A percentile compares a stretch with the other conserved stretches of the same genome.
phyloP scores from a whole-genome alignment of 257 asterid species.

The Solanum peruvianum region DNA sequence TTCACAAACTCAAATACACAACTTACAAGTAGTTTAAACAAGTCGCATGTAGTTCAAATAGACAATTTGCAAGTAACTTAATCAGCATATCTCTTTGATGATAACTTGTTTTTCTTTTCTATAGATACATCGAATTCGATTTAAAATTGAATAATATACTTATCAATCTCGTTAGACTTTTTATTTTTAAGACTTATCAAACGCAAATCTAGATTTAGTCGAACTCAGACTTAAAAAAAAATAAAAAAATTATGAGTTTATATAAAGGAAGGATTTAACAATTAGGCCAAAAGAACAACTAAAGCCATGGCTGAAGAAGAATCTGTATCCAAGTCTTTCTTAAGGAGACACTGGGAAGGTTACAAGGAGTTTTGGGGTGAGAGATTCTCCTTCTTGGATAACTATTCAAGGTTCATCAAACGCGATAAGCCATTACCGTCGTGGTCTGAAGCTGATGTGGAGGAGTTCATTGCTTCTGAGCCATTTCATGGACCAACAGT shows the following conservation, averaged over 20 bases:
- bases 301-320: not conserved
- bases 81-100: no score
- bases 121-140: no score
- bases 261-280: not conserved
- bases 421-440: slow-evolving; percentile 64
- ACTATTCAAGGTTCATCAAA: slow-evolving; percentile 50
- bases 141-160: no score
- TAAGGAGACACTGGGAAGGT: slow-evolving; percentile 41
- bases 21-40: not conserved
- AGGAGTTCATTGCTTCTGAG: slow-evolving; percentile 62
- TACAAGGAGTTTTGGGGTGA: slow-evolving; percentile 66
- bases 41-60: no score
- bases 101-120: no score
- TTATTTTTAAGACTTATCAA: rapidly evolving
- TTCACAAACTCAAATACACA: not conserved
- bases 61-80: no score
- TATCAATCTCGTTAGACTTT: not conserved
- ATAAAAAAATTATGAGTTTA: no score
- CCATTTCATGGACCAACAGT: slow-evolving; percentile 77
- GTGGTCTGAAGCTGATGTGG: slow-evolving; percentile 69
- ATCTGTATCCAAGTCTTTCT: not conserved
- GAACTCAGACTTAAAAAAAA: rapidly evolving
- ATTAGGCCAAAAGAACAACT: not conserved
- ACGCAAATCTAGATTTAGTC: rapidly evolving
- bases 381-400: slow-evolving; percentile 48